Percentiles rank a stretch among this genome's conserved stretches.
Evolutionary conservation across 2,329 filamentous ascomycete species (phyloP).

Genomic region (Fusarium sp.): DNA sequence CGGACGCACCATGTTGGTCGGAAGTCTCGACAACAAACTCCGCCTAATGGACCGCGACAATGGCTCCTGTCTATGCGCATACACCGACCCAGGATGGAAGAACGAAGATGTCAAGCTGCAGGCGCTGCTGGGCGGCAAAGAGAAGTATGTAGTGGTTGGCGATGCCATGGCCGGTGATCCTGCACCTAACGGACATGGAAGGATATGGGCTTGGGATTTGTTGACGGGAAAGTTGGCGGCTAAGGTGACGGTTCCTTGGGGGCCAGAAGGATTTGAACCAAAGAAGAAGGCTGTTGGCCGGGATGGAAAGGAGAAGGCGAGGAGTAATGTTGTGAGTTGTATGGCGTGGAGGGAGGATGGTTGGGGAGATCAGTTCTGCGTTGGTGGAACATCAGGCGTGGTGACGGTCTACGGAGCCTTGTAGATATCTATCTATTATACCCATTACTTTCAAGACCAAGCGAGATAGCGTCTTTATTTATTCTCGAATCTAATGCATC

Average conservation of each 20-base stretch:
- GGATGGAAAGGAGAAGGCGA: slow-evolving; percentile 68
- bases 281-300: slow-evolving; percentile 64
- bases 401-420: slow-evolving; percentile 68
- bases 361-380: slow-evolving; percentile 72
- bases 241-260: slow-evolving; percentile 68
- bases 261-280: slow-evolving; percentile 57
- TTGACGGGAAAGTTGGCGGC: slow-evolving; percentile 75
- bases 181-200: slow-evolving; percentile 59
- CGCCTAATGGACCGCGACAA: slow-evolving; percentile 82
- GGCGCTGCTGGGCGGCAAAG: slow-evolving; percentile 77
- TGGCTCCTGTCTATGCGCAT: slow-evolving; percentile 78
- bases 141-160: slow-evolving; percentile 81
- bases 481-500: slow-evolving; percentile 8
- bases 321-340: slow-evolving; percentile 69
- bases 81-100: slow-evolving; percentile 64
- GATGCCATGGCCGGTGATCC: slow-evolving; percentile 67
- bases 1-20: slow-evolving; percentile 77
- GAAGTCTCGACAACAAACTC: slow-evolving; percentile 78
- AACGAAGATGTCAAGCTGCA: slow-evolving; percentile 81
- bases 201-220: slow-evolving; percentile 84
- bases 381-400: slow-evolving; percentile 70
- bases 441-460: not conserved
- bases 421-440: slow-evolving; percentile 34
- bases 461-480: not conserved
- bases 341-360: slow-evolving; percentile 70